Base-by-base conservation (phyloP, 805 yeast species). In the Candida chilensis region DNA sequence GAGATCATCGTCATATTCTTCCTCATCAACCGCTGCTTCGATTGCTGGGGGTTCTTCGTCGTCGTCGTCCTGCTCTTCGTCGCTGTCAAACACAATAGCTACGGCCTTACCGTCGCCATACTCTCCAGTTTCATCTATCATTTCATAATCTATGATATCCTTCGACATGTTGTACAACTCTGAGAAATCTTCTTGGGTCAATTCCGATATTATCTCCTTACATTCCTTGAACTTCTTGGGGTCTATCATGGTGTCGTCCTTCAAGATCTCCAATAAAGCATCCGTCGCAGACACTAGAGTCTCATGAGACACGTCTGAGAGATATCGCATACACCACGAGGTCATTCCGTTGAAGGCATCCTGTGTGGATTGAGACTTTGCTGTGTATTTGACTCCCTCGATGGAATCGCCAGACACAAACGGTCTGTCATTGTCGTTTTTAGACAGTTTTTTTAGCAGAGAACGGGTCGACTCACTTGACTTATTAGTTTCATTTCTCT, bases 251-350 rank as follows among this genome's bases (percentile, higher is more conserved):
- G 51, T 57, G 2, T 64, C 74, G 30, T 63, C 60, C 40, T 71
- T 75, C 35, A 81, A 42, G 1, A 67, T 52, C 37, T 71, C 79
- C 24, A 84, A 41, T 0, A 78, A 45, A 3, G 78, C 58, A 47
- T 83, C 92, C 2, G 85, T 73, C 4, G 87, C 83, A 3, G 92
- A 78, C 14, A 75, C 48, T 2, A 86, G 64, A 2, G 76, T 71
- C 26, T 75, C 83, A 33, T 81, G 86, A 6, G 88, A 73, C n/a
- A 83, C 71, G 29, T 62, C 64, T 9, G 78, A 81, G 24, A 82
- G 52, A 12, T 63, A 57, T 3, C 56, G 48, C 5, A 69, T 62
- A 4, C 82, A 71, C 74, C 83, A 74, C 0, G 69, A 50, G 36
- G 80, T 53, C n/a, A 86, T 60, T 26, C 60, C 47, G 26, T 74